These are phyloP conservation scores for Domatiomyces globalis DNA, from an alignment of 2,329 filamentous ascomycete genomes.

Conservation along the genomic window DNA sequence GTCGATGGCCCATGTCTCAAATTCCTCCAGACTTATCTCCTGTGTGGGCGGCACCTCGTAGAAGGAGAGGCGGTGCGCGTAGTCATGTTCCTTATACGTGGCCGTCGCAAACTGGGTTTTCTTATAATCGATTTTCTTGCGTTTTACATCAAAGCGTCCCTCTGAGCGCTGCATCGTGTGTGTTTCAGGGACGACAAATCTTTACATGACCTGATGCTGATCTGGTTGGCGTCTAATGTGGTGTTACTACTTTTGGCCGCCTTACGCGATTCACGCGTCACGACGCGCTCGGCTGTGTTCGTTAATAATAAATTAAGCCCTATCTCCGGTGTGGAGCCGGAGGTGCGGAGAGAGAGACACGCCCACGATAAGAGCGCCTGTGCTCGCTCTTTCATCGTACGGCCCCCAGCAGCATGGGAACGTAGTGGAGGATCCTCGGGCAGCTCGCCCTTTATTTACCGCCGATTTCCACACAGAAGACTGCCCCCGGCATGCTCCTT, in stretches of 20 bases:
- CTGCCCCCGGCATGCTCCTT: background rate
- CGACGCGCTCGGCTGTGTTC: too few relatives aligned
- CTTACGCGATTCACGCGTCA: constrained; percentile 1
- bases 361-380: background rate
- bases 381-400: background rate
- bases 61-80: constrained; percentile 80
- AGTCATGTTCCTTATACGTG: constrained; percentile 61
- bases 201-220: background rate
- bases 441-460: background rate
- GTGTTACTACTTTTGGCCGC: background rate
- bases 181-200: background rate
- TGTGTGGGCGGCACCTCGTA: constrained; percentile 77
- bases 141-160: constrained; percentile 45
- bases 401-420: background rate
- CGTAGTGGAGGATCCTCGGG: background rate
- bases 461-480: background rate
- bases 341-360: background rate
- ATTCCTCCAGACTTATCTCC: constrained; percentile 91
- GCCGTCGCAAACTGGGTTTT: constrained; percentile 76
- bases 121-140: constrained; percentile 64
- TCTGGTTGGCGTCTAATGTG: background rate
- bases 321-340: too few relatives aligned
- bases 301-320: too few relatives aligned
- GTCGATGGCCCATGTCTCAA: constrained; percentile 97
- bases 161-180: constrained; percentile 32